Conservation (phyloP, 1,284 basidiomycete species). For the Ceratobasidium sp. region DNA sequence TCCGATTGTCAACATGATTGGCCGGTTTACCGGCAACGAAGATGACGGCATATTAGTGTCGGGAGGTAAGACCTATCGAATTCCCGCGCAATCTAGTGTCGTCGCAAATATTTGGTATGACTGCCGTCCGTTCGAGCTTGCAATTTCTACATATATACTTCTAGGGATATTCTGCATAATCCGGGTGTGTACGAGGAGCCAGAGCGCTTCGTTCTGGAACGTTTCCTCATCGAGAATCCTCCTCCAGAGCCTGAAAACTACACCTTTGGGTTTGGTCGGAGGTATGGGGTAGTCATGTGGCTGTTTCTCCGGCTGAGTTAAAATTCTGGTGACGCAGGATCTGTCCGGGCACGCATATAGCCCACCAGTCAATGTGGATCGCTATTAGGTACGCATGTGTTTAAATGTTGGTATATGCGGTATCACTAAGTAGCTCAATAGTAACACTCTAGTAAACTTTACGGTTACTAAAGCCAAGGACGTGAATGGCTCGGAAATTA, state of each 20-base stretch:
- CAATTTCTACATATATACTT: not conserved
- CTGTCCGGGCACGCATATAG: constrained; percentile 37
- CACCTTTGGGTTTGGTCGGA: constrained; percentile 38
- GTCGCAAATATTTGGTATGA: constrained; percentile 32
- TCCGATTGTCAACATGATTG: constrained; percentile 15
- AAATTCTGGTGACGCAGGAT: not conserved
- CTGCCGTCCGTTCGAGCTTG: no score
- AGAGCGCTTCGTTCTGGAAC: constrained; percentile 86
- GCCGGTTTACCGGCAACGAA: not conserved
- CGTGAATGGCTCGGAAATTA: constrained; percentile 12
- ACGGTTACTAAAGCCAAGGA: constrained; percentile 6
- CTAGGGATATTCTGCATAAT: constrained; percentile 75
- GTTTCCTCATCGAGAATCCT: constrained; percentile 88
- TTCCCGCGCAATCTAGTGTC: constrained; percentile 20
- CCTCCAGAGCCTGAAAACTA: constrained; percentile 52
- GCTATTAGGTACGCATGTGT: constrained; percentile 28
- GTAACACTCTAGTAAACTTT: constrained; percentile 15
- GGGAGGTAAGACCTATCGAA: constrained; percentile 14
- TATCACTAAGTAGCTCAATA: not conserved
- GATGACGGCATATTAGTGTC: constrained; percentile 29
- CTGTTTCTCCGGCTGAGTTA: no score
- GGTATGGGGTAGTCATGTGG: not conserved
- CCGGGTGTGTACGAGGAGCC: constrained; percentile 89
- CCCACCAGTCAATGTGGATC: constrained; percentile 41
- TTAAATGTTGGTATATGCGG: not conserved